Percentiles rank a stretch among this genome's conserved stretches.
Conservation (phyloP, 1,284 basidiomycete genomes). For the Wolfiporia cocos region DNA sequence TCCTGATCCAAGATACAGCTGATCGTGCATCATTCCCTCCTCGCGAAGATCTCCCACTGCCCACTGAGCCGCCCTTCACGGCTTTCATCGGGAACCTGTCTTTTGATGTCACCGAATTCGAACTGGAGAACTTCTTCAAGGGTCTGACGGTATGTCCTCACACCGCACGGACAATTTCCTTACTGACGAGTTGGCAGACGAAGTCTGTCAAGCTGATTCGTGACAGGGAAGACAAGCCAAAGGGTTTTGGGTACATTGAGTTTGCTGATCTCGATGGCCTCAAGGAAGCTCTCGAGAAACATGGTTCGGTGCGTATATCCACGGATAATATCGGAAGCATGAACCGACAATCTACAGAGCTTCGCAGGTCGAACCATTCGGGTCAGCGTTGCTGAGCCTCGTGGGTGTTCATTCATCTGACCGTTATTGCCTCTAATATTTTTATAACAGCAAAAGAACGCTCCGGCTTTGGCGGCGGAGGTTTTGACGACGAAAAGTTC, state of each 20-base stretch:
- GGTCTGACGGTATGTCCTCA: conserved; percentile 46
- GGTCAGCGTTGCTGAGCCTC: conserved; percentile 93
- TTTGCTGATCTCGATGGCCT: conserved; percentile 81
- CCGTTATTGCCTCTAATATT: neutral
- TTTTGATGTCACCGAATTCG: conserved; percentile 85
- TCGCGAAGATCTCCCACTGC: conserved; percentile 90
- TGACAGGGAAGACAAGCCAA: conserved; percentile 88
- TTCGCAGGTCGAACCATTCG: conserved; percentile 80
- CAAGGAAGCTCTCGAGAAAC: conserved; percentile 73
- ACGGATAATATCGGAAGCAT: no score
- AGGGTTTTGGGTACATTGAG: conserved; percentile 98
- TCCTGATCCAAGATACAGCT: conserved; percentile 31
- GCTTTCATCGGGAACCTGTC: conserved; percentile 95
- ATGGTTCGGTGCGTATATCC: conserved; percentile 52
- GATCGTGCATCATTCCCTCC: conserved; percentile 54
- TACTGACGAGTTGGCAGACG: conserved; percentile 36
- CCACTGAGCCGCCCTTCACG: conserved; percentile 93
- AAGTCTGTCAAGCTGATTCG: conserved; percentile 90
- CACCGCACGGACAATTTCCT: neutral
- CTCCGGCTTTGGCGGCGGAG: conserved; percentile 41
- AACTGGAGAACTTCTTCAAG: conserved; percentile 80
- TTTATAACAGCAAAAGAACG: conserved; percentile 69
- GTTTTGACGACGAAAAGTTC: conserved; percentile 66
- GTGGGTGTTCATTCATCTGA: conserved; percentile 44
- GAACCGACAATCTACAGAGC: no score